These are phyloP conservation scores for Aquilaria agallochum DNA, from an alignment of 441 rosid genomes.

Conservation along the genomic window DNA sequence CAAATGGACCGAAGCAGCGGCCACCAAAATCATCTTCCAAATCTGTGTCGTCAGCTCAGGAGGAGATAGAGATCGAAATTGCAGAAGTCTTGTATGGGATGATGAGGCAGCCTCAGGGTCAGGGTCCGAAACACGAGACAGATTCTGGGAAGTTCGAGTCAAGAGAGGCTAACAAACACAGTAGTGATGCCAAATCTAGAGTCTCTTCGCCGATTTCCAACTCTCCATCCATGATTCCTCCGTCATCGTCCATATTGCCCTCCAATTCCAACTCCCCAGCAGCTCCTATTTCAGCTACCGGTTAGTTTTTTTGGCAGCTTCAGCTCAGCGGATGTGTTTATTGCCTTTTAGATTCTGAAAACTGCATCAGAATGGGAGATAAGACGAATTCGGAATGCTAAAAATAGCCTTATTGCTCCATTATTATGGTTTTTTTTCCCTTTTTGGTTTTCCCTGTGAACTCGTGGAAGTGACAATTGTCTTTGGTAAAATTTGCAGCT, in stretches of 20 bases:
- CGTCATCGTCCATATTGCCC: constrained; percentile 45
- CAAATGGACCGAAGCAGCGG: constrained; percentile 63
- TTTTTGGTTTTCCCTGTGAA: constrained; percentile 1
- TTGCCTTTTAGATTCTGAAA: constrained; percentile 1
- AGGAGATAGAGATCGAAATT: constrained; percentile 92
- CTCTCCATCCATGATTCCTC: constrained; percentile 43
- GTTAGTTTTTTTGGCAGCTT: constrained; percentile 32
- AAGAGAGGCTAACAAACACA: constrained; percentile 34
- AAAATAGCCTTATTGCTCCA: too few relatives aligned
- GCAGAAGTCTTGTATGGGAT: constrained; percentile 91
- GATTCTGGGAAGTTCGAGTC: constrained; percentile 30
- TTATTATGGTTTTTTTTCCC: background rate
- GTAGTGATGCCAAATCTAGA: constrained; percentile 73
- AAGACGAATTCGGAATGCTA: constrained; percentile 10
- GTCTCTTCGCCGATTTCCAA: constrained; percentile 86
- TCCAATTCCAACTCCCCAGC: constrained; percentile 53
- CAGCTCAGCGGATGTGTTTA: background rate
- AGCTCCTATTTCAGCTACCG: constrained; percentile 49
- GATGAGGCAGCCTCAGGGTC: constrained; percentile 78
- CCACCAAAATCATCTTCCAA: constrained; percentile 71
- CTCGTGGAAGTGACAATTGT: constrained; percentile 1
- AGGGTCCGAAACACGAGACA: constrained; percentile 52
- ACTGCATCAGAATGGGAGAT: constrained; percentile 2
- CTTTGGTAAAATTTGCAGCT: constrained; percentile 37
- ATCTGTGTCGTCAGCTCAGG: constrained; percentile 60